These are phyloP conservation scores for Diaporthe capsici DNA, from an alignment of 2,329 filamentous ascomycete genomes.

Conservation along the genomic window DNA sequence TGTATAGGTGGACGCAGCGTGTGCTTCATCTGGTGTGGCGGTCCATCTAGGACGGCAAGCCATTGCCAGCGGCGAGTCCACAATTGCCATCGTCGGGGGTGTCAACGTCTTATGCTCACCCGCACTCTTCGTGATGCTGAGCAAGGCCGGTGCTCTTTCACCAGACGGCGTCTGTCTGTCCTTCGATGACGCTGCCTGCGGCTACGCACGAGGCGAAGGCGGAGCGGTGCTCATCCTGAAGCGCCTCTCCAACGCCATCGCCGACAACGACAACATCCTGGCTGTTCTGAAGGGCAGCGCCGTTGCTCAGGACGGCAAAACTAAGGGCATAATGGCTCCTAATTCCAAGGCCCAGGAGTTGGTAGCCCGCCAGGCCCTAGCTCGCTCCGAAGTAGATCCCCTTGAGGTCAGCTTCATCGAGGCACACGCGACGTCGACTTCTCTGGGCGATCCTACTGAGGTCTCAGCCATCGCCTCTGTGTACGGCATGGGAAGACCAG, in stretches of 20 bases:
- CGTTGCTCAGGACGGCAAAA: conserved; percentile 59
- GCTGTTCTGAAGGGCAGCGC: conserved; percentile 66
- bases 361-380: neutral
- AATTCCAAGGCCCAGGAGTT: neutral
- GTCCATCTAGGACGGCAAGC: neutral
- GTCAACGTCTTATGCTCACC: neutral
- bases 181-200: neutral
- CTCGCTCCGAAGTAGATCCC: neutral
- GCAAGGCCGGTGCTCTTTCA: neutral
- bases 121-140: neutral
- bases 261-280: conserved; percentile 64
- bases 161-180: neutral
- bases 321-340: conserved; percentile 61
- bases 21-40: neutral
- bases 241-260: conserved; percentile 21
- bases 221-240: neutral
- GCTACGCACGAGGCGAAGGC: conserved; percentile 28
- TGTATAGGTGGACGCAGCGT: neutral
- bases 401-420: neutral
- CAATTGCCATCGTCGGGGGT: neutral
- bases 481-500: neutral
- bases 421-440: neutral
- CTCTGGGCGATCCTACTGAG: neutral
- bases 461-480: neutral
- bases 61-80: neutral